These are phyloP conservation scores for Hypoxylon fragiforme DNA, from an alignment of 495 filamentous ascomycete species.

Conservation along the genomic window DNA sequence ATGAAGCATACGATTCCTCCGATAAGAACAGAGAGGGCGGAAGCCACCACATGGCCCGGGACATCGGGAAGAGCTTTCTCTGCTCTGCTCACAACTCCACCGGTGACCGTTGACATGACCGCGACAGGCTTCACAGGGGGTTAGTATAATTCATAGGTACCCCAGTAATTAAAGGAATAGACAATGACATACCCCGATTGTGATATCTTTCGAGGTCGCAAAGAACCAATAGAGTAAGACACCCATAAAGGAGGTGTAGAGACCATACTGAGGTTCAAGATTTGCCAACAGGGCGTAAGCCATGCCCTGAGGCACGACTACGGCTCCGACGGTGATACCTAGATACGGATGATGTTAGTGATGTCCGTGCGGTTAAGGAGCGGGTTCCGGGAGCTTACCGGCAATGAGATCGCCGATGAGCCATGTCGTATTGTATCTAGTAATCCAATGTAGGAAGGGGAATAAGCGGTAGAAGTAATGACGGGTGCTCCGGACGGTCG, in stretches of 20 bases:
- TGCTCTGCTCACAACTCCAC: slow-evolving; percentile 63
- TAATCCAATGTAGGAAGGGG: slow-evolving; percentile 55
- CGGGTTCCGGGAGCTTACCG: slow-evolving; percentile 36
- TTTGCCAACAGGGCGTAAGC: slow-evolving; percentile 64
- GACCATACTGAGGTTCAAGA: slow-evolving; percentile 60
- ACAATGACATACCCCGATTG: slow-evolving; percentile 60
- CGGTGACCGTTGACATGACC: slow-evolving; percentile 89
- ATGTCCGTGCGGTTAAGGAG: not conserved
- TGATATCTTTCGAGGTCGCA: slow-evolving; percentile 70
- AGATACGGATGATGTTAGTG: slow-evolving; percentile 39
- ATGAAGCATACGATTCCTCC: slow-evolving; percentile 52
- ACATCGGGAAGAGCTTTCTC: slow-evolving; percentile 23
- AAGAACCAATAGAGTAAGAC: slow-evolving; percentile 70
- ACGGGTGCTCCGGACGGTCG: slow-evolving; percentile 20
- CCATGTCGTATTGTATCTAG: slow-evolving; percentile 57
- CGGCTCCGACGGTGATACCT: slow-evolving; percentile 43
- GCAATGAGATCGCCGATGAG: slow-evolving; percentile 53
- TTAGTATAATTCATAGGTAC: slow-evolving; percentile 1
- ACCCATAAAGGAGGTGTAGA: slow-evolving; percentile 70
- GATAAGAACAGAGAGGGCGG: slow-evolving; percentile 51
- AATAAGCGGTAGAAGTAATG: slow-evolving; percentile 30
- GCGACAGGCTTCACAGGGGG: slow-evolving; percentile 70
- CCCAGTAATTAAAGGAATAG: not conserved
- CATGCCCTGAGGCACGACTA: slow-evolving; percentile 67
- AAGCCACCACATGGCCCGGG: slow-evolving; percentile 52